Conservation (phyloP, 1,284 basidiomycete genomes). For the Phylloboletellus chloephorus region DNA sequence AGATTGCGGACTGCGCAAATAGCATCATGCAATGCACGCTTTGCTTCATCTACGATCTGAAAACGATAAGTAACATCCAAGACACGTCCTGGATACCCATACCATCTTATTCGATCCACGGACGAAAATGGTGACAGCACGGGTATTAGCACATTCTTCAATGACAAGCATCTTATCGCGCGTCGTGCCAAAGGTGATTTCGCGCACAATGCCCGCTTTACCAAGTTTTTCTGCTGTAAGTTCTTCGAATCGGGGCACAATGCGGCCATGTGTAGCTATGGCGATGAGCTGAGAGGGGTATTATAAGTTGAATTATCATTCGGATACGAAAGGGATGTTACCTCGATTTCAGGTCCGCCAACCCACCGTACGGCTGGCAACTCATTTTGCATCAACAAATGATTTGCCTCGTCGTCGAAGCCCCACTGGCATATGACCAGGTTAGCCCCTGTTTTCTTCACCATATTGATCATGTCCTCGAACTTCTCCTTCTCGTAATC, state of each 20-base stretch:
- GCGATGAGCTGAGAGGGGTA: conserved; percentile 72
- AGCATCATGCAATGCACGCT: conserved; percentile 95
- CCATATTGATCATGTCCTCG: conserved; percentile 92
- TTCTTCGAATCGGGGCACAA: conserved; percentile 97
- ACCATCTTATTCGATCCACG: conserved; percentile 99
- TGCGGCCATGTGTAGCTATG: conserved; percentile 96
- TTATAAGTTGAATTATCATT: not conserved
- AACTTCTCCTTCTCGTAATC: conserved; percentile 97
- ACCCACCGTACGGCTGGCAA: conserved; percentile 99
- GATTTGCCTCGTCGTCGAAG: conserved; percentile 99
- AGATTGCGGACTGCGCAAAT: conserved; percentile 97
- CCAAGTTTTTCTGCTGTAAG: conserved; percentile 89
- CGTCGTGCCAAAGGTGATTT: conserved; percentile 94
- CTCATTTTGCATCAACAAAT: conserved; percentile 95
- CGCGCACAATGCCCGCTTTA: conserved; percentile 87
- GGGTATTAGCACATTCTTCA: conserved; percentile 95
- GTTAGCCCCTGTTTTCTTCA: conserved; percentile 98
- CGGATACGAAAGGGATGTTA: conserved; percentile 27
- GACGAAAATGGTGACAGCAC: conserved; percentile 96
- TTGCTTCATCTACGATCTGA: conserved; percentile 97
- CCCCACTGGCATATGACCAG: conserved; percentile 99
- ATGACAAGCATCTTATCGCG: conserved; percentile 99
- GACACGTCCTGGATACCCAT: conserved; percentile 16
- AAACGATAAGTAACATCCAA: not conserved
- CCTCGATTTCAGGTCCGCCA: conserved; percentile 98